phyloP scores from a whole-genome alignment of 164 flowering plant genomes.

The Euptelea pleiosperma region DNA sequence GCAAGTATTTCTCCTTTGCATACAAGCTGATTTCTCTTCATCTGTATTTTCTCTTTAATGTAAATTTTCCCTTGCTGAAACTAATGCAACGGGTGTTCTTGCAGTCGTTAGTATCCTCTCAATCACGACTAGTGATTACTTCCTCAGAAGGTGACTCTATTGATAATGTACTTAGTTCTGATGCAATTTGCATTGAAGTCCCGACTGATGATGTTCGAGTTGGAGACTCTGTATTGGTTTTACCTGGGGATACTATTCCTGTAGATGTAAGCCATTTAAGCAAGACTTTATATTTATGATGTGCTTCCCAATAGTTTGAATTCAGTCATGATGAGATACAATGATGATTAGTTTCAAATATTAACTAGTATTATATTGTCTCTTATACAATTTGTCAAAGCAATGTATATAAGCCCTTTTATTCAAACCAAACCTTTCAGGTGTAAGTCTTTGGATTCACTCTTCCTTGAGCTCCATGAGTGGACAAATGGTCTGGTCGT shows the following conservation, averaged over 20 bases:
- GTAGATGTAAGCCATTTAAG: slow-evolving; percentile 65
- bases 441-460: too few relatives aligned
- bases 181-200: slow-evolving; percentile 75
- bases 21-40: not conserved
- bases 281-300: slow-evolving; percentile 4
- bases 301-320: not conserved
- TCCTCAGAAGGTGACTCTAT: slow-evolving; percentile 53
- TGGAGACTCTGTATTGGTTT: slow-evolving; percentile 81
- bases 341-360: too few relatives aligned
- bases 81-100: slow-evolving; percentile 10
- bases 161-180: slow-evolving; percentile 59
- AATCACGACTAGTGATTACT: slow-evolving; percentile 73
- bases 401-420: too few relatives aligned
- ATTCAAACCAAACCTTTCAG: too few relatives aligned
- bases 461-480: too few relatives aligned
- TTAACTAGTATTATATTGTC: too few relatives aligned
- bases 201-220: slow-evolving; percentile 87
- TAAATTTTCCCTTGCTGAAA: not conserved
- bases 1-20: not conserved
- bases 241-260: slow-evolving; percentile 93
- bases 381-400: too few relatives aligned
- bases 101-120: slow-evolving; percentile 88
- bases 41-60: not conserved
- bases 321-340: not conserved
- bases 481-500: too few relatives aligned